Evolutionary conservation across 768 basidiomycete genomes (phyloP), one percentile per base, ranked within the genome.

Genomic region (Boletellus ananiceps): DNA sequence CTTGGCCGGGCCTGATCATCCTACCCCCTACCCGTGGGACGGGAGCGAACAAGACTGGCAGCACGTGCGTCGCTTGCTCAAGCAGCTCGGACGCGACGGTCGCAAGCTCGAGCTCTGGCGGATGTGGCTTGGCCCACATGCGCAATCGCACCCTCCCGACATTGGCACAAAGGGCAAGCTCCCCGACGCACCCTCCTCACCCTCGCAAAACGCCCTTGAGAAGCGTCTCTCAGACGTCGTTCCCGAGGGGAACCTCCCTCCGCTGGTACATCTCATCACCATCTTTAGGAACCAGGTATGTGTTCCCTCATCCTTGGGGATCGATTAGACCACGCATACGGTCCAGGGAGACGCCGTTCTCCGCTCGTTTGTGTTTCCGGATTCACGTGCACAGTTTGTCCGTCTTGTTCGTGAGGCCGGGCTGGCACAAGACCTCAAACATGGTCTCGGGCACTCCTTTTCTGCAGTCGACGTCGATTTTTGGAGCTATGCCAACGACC

Each of bases 51-150:
- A 66, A 5, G 81, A 88, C 52, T 90, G 87, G 86, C 65, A 71
- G 3, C 69, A 79, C 41, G 81, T 80, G 57, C 78, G 69, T 45
- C 50, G 59, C 13, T 63, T 82, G 32, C 74, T 89, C 74, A 75
- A 69, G 56, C 63, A 59, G 0, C 71, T 82, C 31, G 78, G 74
- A 25, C 71, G 77, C 40, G 89, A 92, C 56, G 88, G 90, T 7
- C 76, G 77, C 49, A 88, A 81, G 62, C 71, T 92, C 14, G 89
- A 91, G 47, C 62, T 88, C 11, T 92, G 90, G 89, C 73, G 70
- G 49, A 60, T 70, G 33, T 92, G 90, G 89, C 74, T 92, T 13
- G 75, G 70, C 1, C 68, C 74, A 35, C 60, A 71, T 51, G 55
- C 58, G 14, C 46, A 50, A 34, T 55, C 35, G 4, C 32, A n/a